Evolutionary conservation across 495 filamentous ascomycete genomes (phyloP).

Genomic region (Neurospora sp.): DNA sequence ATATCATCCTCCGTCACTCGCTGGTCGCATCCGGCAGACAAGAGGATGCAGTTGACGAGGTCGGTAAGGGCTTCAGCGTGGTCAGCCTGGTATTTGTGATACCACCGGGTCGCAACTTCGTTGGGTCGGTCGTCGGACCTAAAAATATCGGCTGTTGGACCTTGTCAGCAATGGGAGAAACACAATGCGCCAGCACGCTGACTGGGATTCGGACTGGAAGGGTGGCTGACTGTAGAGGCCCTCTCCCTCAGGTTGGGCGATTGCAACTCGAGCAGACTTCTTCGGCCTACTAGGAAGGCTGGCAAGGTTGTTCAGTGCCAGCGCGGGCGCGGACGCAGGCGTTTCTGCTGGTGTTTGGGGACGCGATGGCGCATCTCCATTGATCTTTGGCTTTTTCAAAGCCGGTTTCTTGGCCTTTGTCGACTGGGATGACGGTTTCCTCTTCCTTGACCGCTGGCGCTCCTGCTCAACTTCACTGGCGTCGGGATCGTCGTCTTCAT

Average conservation of each 20-base stretch:
- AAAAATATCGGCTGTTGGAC: constrained; percentile 63
- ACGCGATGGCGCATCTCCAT: constrained; percentile 40
- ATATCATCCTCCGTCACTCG: constrained; percentile 69
- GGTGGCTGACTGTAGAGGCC: constrained; percentile 64
- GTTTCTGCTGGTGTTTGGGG: neutral
- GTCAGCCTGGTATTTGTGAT: constrained; percentile 59
- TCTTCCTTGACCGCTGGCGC: constrained; percentile 18
- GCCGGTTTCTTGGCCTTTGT: constrained; percentile 46
- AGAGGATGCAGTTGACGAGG: constrained; percentile 80
- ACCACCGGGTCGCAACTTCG: constrained; percentile 73
- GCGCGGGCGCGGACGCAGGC: neutral
- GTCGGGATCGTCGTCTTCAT: constrained; percentile 38
- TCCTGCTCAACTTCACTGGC: constrained; percentile 36
- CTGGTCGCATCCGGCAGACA: constrained; percentile 68
- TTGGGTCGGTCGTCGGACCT: constrained; percentile 57
- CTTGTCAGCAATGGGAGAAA: constrained; percentile 14
- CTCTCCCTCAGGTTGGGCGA: constrained; percentile 44
- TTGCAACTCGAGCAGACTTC: constrained; percentile 40
- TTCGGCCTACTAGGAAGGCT: constrained; percentile 53
- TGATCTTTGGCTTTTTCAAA: constrained; percentile 66
- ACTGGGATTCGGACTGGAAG: neutral
- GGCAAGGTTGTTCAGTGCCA: constrained; percentile 28
- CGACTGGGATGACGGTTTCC: constrained; percentile 28
- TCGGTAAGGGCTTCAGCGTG: constrained; percentile 62
- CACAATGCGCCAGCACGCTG: neutral